Percentiles rank a stretch among this genome's conserved stretches.
phyloP scores from a whole-genome alignment of 352 stramenopile species.

The Globisporangium paroecandrum region DNA sequence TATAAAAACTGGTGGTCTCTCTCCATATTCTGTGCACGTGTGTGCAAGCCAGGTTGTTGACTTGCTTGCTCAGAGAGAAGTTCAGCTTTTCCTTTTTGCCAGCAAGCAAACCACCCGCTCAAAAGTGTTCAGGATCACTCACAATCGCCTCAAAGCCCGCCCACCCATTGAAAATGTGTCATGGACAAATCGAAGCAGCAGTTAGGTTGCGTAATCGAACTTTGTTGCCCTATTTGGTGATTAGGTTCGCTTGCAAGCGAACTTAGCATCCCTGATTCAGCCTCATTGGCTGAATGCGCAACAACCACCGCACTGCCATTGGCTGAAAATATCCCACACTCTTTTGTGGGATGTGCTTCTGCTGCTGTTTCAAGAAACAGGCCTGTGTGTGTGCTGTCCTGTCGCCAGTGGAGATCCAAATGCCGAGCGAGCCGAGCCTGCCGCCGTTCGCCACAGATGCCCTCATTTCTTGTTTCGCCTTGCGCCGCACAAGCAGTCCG shows the following conservation, averaged over 20 bases:
- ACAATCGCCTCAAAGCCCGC: neutral
- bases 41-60: neutral
- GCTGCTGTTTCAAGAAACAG: neutral
- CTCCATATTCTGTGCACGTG: neutral
- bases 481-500: conserved; percentile 28
- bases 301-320: neutral
- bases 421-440: neutral
- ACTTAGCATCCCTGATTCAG: neutral
- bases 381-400: neutral
- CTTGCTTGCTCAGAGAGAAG: neutral
- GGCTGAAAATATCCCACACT: conserved; percentile 6
- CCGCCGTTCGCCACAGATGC: neutral
- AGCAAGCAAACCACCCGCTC: neutral
- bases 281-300: conserved; percentile 12
- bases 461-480: conserved; percentile 44
- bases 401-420: conserved; percentile 3
- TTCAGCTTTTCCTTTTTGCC: neutral
- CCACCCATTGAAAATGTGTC: neutral
- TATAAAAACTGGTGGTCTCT: neutral
- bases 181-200: conserved; percentile 7
- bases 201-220: conserved; percentile 4
- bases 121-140: neutral
- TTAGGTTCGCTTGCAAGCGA: neutral
- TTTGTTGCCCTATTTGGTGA: neutral
- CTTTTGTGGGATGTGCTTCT: neutral